Percentiles rank a stretch among this genome's conserved stretches.
Evolutionary conservation across 768 basidiomycete species (phyloP).

Genomic region (Leccinum pellstonianum): DNA sequence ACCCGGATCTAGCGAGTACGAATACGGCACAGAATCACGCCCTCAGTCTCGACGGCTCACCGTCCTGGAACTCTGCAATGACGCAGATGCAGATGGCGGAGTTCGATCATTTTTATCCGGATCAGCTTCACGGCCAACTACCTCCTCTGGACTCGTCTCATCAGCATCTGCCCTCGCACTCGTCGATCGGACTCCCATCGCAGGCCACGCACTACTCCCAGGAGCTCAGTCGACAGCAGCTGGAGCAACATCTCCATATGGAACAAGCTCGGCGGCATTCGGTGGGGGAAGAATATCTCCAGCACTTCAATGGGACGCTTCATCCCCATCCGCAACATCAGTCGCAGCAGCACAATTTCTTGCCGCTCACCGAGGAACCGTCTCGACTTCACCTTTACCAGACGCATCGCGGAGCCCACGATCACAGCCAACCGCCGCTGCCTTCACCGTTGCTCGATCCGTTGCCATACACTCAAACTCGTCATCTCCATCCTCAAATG

Average conservation of each 20-base stretch:
- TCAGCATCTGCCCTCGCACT: conserved; percentile 49
- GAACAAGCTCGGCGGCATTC: conserved; percentile 34
- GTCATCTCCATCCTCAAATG: conserved; percentile 36
- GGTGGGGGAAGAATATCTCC: conserved; percentile 39
- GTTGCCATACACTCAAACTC: conserved; percentile 28
- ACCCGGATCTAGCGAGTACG: conserved; percentile 46
- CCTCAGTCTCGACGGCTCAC: conserved; percentile 78
- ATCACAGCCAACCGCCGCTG: conserved; percentile 22
- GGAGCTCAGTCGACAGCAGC: conserved; percentile 47
- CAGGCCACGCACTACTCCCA: conserved; percentile 43
- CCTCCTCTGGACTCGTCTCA: conserved; percentile 46
- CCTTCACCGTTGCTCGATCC: conserved; percentile 36
- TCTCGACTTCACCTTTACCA: conserved; percentile 35
- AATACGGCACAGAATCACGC: conserved; percentile 71
- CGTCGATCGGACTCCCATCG: conserved; percentile 44
- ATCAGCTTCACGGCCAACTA: conserved; percentile 41
- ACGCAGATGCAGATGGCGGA: conserved; percentile 47
- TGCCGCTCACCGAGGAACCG: conserved; percentile 28
- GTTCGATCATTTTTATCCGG: conserved; percentile 48
- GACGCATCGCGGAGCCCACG: conserved; percentile 37
- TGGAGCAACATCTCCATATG: conserved; percentile 39
- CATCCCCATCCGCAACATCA: conserved; percentile 32
- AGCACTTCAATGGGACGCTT: conserved; percentile 35
- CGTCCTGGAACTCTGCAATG: conserved; percentile 90
- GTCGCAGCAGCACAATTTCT: conserved; percentile 29